phyloP scores from a whole-genome alignment of 768 basidiomycete genomes.

The Russula emetica region DNA sequence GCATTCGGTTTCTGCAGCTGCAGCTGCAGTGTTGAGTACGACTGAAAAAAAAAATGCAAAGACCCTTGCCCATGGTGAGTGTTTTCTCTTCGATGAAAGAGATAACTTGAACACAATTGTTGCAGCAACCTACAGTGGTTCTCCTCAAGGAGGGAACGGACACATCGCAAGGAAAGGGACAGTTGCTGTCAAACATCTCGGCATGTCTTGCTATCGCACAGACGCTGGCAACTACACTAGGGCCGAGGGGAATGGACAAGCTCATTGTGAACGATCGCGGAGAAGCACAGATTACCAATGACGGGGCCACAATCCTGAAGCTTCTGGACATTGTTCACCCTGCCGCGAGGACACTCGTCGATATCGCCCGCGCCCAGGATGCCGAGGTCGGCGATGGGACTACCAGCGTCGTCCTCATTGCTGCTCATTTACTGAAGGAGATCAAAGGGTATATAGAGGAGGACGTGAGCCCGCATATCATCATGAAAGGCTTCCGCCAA shows the following conservation, averaged over 20 bases:
- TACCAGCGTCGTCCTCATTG: conserved; percentile 91
- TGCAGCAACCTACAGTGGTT: conserved; percentile 94
- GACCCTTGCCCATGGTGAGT: conserved; percentile 41
- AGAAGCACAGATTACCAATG: conserved; percentile 98
- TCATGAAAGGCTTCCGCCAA: conserved; percentile 92
- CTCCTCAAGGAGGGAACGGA: conserved; percentile 96
- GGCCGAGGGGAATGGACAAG: conserved; percentile 98
- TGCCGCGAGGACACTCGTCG: conserved; percentile 94
- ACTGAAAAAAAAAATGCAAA: conserved; percentile 63
- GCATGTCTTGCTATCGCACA: conserved; percentile 92
- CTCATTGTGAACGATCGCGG: conserved; percentile 91
- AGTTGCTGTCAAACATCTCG: conserved; percentile 91
- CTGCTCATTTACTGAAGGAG: conserved; percentile 93
- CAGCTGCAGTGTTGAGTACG: not conserved
- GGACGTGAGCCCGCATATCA: conserved; percentile 94
- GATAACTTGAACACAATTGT: conserved; percentile 18
- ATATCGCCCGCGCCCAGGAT: conserved; percentile 97
- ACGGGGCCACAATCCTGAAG: conserved; percentile 98
- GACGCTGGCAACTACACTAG: conserved; percentile 91
- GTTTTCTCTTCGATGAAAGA: not conserved
- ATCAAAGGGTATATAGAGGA: conserved; percentile 90
- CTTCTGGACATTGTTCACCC: conserved; percentile 97
- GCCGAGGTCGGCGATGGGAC: conserved; percentile 99
- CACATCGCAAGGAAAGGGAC: conserved; percentile 88
- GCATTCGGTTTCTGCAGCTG: not conserved